Conservation (phyloP, 345 rosid species). For the Viola odorata region DNA sequence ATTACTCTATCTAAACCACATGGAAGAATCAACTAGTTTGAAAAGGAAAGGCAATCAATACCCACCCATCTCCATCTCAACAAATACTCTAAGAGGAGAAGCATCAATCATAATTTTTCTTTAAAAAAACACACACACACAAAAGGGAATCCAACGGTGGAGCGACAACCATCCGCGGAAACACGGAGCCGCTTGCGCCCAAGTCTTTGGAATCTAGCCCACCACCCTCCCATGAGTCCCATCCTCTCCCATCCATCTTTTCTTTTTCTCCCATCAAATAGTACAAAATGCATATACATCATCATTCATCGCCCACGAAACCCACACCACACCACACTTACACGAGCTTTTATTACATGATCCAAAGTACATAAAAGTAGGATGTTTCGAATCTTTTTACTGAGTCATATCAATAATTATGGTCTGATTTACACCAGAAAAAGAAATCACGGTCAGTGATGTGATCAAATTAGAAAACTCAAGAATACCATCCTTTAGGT, state of each 20-base stretch:
- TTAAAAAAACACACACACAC: not conserved
- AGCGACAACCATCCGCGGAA: slow-evolving; percentile 76
- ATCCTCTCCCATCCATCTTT: not conserved
- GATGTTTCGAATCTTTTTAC: too few relatives aligned
- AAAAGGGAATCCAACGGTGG: slow-evolving; percentile 53
- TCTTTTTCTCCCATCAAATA: not conserved
- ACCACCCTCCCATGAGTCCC: not conserved
- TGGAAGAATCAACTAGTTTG: too few relatives aligned
- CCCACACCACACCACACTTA: too few relatives aligned
- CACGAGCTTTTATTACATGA: not conserved
- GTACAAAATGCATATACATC: too few relatives aligned
- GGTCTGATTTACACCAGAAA: too few relatives aligned
- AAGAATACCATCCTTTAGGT: too few relatives aligned
- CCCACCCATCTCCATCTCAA: not conserved
- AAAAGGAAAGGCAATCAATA: slow-evolving; percentile 8
- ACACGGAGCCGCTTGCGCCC: slow-evolving; percentile 93
- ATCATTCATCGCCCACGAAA: too few relatives aligned
- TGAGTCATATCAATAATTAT: too few relatives aligned
- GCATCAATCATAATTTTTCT: too few relatives aligned
- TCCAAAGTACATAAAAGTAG: not conserved
- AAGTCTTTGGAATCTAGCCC: slow-evolving; percentile 61
- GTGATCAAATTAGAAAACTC: too few relatives aligned
- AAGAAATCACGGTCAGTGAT: too few relatives aligned
- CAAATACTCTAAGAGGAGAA: too few relatives aligned
- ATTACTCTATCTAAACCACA: not conserved